Evolutionary conservation across 176 grass and related monocot species (phyloP), one percentile per base, ranked within the genome.

Genomic region (Hordeum marinum): DNA sequence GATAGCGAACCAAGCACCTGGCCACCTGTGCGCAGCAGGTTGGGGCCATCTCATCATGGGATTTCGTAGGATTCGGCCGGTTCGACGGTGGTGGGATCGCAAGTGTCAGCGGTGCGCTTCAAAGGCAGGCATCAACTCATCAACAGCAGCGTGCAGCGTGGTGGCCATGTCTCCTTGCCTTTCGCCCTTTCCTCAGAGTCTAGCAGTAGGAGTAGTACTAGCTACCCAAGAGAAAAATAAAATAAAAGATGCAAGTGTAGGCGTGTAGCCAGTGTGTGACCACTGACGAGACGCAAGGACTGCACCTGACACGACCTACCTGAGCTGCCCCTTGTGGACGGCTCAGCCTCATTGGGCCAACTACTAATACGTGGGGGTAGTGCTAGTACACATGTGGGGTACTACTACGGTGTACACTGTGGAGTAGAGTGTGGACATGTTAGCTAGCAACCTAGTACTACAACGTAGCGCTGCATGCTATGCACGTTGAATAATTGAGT

Each of bases 51-150:
- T 76, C 65, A 39, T 63, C 77, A 21, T 68, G 46, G 58, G 82
- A 89, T 81, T 67, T 68, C n/a, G 61, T 80, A 65, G 63, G 79
- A 82, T 90, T 79, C 32, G 63, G 68, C 32, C 58, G 35, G 76
- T 32, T 21, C 61, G 3, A 31, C 18, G 34, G 18, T 34, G 81
- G 25, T 24, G 42, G 37, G 37, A 18, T 24, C 37, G n/a, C 23
- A 59, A 50, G 46, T 50, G 46, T 50, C 32, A 3, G 31, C 3
- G 31, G 31, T 2, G 39, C n/a, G 67, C 36, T 8, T 11, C 52
- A 29, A 68, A 68, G 65, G 15, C 65, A 68, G 66, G 25, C 25
- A 63, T 14, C 25, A 61, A 18, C 48, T 14, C 48, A 52, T 20
- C 20, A 78, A 37, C 73, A 31, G 34, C 4, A 79, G 14, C 67